A percentile compares a stretch with the other conserved stretches of the same genome.
Conservation (phyloP, 768 basidiomycete genomes). For the Ramaria sp. region DNA sequence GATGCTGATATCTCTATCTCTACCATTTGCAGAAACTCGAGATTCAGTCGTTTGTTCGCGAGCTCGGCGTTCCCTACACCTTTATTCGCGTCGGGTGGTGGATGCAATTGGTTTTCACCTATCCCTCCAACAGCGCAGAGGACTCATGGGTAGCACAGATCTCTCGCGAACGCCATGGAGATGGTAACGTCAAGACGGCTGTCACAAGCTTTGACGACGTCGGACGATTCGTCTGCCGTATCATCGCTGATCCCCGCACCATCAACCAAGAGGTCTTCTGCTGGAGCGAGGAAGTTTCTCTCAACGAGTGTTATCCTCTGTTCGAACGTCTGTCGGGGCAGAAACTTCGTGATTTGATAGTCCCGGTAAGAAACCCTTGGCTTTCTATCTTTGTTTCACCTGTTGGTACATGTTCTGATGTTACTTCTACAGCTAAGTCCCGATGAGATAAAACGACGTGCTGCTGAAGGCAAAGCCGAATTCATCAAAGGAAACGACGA, state of each 20-base stretch:
- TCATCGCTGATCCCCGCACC: constrained; percentile 22
- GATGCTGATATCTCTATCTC: neutral
- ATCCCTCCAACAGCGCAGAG: constrained; percentile 4
- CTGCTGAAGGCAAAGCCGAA: no score
- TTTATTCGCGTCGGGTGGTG: constrained; percentile 25
- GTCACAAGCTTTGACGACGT: constrained; percentile 19
- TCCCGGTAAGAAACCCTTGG: neutral
- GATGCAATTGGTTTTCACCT: constrained; percentile 16
- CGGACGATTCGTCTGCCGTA: constrained; percentile 20
- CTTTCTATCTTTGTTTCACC: no score
- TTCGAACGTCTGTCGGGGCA: constrained; percentile 17
- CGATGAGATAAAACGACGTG: no score
- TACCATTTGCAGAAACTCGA: constrained; percentile 20
- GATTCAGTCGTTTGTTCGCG: constrained; percentile 18
- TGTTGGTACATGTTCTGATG: no score
- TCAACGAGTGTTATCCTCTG: constrained; percentile 16
- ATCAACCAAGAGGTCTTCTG: constrained; percentile 20
- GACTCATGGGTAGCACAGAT: constrained; percentile 12
- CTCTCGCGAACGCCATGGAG: constrained; percentile 11
- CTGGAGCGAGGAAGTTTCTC: constrained; percentile 19
- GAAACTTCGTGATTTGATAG: constrained; percentile 12
- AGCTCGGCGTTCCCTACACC: constrained; percentile 18
- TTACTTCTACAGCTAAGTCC: no score
- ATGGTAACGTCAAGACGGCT: constrained; percentile 14
- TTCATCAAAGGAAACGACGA: no score